phyloP scores from a whole-genome alignment of 441 rosid species.

The Pelargonium cotyledonis region DNA sequence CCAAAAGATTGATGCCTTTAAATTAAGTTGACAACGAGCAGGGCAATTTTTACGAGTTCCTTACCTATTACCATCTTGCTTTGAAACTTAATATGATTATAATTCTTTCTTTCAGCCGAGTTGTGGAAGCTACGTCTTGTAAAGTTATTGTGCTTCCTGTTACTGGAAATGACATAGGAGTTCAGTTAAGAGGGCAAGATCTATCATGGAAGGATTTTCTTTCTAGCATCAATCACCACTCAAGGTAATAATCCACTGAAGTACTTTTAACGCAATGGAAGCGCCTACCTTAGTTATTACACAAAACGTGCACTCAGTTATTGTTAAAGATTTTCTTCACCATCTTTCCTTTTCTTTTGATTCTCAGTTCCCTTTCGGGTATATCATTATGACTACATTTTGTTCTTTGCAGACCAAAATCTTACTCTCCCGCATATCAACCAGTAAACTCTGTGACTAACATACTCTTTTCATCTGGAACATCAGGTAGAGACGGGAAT shows the following conservation, averaged over 20 bases:
- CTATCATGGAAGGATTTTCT: constrained; percentile 62
- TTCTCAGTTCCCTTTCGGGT: constrained; percentile 4
- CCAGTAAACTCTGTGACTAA: constrained; percentile 50
- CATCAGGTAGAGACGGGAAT: constrained; percentile 47
- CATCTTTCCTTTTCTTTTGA: not conserved
- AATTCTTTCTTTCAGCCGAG: constrained; percentile 43
- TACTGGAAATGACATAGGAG: constrained; percentile 35
- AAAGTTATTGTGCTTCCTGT: constrained; percentile 72
- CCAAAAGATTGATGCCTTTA: too few relatives aligned
- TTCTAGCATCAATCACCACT: constrained; percentile 27
- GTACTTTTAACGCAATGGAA: constrained; percentile 3
- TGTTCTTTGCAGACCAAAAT: constrained; percentile 33
- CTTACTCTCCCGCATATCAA: constrained; percentile 43
- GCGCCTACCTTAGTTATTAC: not conserved
- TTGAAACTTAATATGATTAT: not conserved
- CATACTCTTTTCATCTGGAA: constrained; percentile 83
- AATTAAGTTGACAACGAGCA: too few relatives aligned
- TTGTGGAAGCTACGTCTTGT: constrained; percentile 61
- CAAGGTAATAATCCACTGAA: constrained; percentile 36
- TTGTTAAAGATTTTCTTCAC: too few relatives aligned
- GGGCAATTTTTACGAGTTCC: too few relatives aligned
- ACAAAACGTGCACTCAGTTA: too few relatives aligned
- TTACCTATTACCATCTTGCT: not conserved
- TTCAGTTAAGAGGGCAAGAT: constrained; percentile 63
- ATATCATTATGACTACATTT: constrained; percentile 7